Evolutionary conservation across 2,329 filamentous ascomycete genomes (phyloP).

Genomic region (Phyllosticta citrichinensis): DNA sequence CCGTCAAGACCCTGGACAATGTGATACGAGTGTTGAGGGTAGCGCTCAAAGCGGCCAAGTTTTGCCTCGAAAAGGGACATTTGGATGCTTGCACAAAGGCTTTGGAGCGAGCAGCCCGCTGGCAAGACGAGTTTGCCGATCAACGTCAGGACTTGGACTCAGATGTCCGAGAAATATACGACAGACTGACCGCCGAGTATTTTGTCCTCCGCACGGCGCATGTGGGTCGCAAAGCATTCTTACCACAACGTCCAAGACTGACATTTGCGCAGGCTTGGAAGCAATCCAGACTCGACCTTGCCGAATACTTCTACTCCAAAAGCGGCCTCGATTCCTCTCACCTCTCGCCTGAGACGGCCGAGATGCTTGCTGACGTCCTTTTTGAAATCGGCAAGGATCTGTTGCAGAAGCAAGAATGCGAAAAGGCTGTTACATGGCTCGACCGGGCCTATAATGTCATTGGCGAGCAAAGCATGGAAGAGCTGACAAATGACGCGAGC

Average conservation of each 20-base stretch:
- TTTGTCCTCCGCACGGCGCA: slow-evolving; percentile 55
- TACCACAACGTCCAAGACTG: neutral
- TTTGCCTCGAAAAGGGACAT: slow-evolving; percentile 52
- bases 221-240: slow-evolving; percentile 37
- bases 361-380: slow-evolving; percentile 56
- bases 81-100: slow-evolving; percentile 49
- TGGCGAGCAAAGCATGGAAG: slow-evolving; percentile 43
- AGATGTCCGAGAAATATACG: slow-evolving; percentile 18
- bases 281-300: slow-evolving; percentile 61
- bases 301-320: slow-evolving; percentile 67
- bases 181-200: slow-evolving; percentile 49
- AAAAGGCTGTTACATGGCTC: slow-evolving; percentile 60
- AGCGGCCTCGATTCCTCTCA: slow-evolving; percentile 38
- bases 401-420: slow-evolving; percentile 41
- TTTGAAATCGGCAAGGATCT: slow-evolving; percentile 62
- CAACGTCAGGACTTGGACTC: slow-evolving; percentile 14
- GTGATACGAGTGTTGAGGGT: slow-evolving; percentile 52
- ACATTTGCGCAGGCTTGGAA: slow-evolving; percentile 54
- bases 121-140: slow-evolving; percentile 21
- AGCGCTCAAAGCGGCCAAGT: slow-evolving; percentile 54
- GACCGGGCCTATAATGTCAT: slow-evolving; percentile 55
- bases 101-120: slow-evolving; percentile 55
- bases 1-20: slow-evolving; percentile 9
- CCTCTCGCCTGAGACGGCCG: slow-evolving; percentile 32
- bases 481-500: slow-evolving; percentile 47